phyloP scores from a whole-genome alignment of 2,329 filamentous ascomycete genomes.

The Epichloe amarillans region DNA sequence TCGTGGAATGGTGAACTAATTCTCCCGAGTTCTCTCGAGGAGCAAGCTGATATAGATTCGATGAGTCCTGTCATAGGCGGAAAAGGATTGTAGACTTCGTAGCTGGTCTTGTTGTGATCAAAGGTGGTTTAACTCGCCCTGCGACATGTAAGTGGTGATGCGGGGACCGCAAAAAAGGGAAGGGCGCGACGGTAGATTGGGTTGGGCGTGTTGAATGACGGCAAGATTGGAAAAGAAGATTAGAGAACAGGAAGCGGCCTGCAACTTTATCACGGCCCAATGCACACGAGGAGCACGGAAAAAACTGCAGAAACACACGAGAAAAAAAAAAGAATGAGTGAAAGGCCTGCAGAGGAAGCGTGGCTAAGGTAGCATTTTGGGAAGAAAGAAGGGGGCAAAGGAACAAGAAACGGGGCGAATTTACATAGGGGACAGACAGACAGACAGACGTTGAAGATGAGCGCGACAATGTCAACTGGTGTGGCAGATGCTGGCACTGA shows the following conservation, averaged over 20 bases:
- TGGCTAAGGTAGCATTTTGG: background rate
- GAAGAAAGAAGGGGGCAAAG: background rate
- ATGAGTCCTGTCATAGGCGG: background rate
- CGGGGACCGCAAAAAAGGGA: constrained; percentile 1
- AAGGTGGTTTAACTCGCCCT: constrained; percentile 4
- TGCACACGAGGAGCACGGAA: background rate
- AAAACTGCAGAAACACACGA: constrained; percentile 1
- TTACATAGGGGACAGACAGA: no score
- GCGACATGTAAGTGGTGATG: constrained; percentile 8
- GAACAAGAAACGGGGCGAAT: background rate
- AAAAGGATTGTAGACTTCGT: background rate
- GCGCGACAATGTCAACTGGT: background rate
- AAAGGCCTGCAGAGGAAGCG: background rate
- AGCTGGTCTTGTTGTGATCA: constrained; percentile 1
- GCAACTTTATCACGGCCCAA: background rate
- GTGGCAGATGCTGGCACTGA: background rate
- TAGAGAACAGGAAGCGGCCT: background rate
- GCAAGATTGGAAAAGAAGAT: background rate
- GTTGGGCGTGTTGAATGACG: background rate
- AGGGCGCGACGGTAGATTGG: background rate
- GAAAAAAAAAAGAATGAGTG: constrained; percentile 1
- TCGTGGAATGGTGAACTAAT: background rate
- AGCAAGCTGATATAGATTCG: background rate
- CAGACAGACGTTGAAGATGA: background rate
- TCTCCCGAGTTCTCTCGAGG: background rate